These are phyloP conservation scores for Kazachstania bromeliacearum DNA, from an alignment of 805 yeast species.

Conservation along the genomic window DNA sequence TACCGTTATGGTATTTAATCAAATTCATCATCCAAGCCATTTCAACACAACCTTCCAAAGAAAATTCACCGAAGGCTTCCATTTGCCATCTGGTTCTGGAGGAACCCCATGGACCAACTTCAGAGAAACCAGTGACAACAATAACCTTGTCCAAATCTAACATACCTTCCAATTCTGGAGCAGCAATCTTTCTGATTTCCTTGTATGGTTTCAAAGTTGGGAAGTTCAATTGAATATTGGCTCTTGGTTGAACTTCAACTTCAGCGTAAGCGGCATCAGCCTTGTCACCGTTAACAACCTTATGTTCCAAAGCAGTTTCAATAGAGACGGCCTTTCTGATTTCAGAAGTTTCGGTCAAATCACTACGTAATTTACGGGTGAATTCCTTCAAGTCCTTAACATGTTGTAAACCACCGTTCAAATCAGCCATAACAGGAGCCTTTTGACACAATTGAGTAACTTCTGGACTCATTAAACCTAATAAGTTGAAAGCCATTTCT, in stretches of 20 bases:
- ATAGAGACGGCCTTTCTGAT: constrained; percentile 90
- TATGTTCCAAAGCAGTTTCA: constrained; percentile 79
- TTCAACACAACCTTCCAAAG: constrained; percentile 95
- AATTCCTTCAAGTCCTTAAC: constrained; percentile 84
- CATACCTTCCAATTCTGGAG: constrained; percentile 76
- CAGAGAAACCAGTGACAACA: constrained; percentile 96
- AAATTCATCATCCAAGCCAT: constrained; percentile 99
- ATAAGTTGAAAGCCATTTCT: constrained; percentile 97
- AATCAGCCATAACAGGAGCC: constrained; percentile 93
- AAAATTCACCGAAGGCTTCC: constrained; percentile 92
- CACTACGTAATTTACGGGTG: constrained; percentile 70
- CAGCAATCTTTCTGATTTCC: constrained; percentile 54
- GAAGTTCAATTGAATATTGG: constrained; percentile 90
- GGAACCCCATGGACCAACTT: constrained; percentile 99
- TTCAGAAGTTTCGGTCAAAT: constrained; percentile 68
- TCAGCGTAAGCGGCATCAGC: constrained; percentile 80
- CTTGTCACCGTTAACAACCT: constrained; percentile 73
- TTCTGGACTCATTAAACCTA: constrained; percentile 86
- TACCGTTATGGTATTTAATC: constrained; percentile 89
- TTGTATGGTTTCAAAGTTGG: constrained; percentile 75
- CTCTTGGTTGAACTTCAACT: constrained; percentile 80
- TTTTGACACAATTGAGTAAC: constrained; percentile 81
- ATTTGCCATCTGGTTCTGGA: constrained; percentile 99
- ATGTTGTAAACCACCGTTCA: constrained; percentile 97
- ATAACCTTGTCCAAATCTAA: constrained; percentile 84